Evolutionary conservation across 352 stramenopile species (phyloP), one percentile per base, ranked within the genome.

Genomic region (Phytophthora citrophthora): DNA sequence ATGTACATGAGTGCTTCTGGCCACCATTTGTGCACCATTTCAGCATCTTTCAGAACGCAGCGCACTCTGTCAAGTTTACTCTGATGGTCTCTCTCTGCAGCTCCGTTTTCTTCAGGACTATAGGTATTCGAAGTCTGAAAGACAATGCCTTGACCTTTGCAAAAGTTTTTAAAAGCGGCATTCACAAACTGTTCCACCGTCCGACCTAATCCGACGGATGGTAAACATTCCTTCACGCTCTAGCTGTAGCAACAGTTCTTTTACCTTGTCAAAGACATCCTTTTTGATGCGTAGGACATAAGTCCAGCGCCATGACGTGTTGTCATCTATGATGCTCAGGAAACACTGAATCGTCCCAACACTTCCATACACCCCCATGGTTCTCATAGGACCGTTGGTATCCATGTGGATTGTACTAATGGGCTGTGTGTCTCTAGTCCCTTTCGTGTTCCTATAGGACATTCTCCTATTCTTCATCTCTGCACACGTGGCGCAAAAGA

Each of bases 161-260:
- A 61, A 6, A 61, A 56, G 1, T 3, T 61, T 16, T 68, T 55
- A 16, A 62, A 61, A 0, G 36, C 36, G 0, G 31, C 12, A 11
- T 68, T 68, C 16, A 57, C 51, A 55, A 68, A 68, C 31, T 56
- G 27, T 68, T n/a, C n/a, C n/a, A n/a, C n/a, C n/a, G n/a, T n/a
- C n/a, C 1, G 23, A 59, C 20, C 61, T 53, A 20, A 23, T 56
- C 51, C 3, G 27, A 62, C 29, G 51, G 15, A 68, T 53, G 4
- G 18, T 52, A 24, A 67, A 61, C 5, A 54, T 60, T n/a, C 41
- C 58, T 43, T 51, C 23, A 16, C 57, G 40, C 29, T 59, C 31
- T 38, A 59, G 29, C 7, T 49, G 18, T 13, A 64, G 24, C 16
- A 61, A 12, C 2, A 61, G 20, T 5, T 18, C n/a, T 39, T 52